Evolutionary conservation across 768 basidiomycete genomes (phyloP).

Genomic region (Austroboletus eburneus): DNA sequence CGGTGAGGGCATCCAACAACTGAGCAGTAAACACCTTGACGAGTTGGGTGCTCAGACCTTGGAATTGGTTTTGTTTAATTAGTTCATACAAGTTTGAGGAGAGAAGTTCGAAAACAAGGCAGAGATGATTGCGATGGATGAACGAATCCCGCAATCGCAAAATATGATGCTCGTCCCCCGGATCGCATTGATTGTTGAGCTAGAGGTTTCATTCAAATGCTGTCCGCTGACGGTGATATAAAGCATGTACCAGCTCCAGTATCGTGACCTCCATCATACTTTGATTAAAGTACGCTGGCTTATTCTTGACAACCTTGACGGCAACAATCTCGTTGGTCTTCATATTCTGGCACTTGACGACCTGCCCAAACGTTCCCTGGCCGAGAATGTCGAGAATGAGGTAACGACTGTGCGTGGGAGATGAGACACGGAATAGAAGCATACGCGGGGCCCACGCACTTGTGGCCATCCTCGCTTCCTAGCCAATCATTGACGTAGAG

Average conservation of each 20-base stretch:
- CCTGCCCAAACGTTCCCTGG: slow-evolving; percentile 98
- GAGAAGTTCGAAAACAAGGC: slow-evolving; percentile 95
- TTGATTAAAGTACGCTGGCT: slow-evolving; percentile 99
- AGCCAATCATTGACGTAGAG: slow-evolving; percentile 98
- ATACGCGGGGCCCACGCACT: slow-evolving; percentile 50
- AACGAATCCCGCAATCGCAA: slow-evolving; percentile 93
- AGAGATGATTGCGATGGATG: slow-evolving; percentile 93
- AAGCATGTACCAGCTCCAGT: slow-evolving; percentile 75
- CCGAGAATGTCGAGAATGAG: slow-evolving; percentile 97
- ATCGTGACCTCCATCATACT: slow-evolving; percentile 99
- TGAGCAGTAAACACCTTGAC: slow-evolving; percentile 99
- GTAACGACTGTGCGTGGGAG: slow-evolving; percentile 54
- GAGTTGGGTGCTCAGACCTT: slow-evolving; percentile 92
- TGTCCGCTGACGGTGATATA: neutral
- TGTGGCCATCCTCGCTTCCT: slow-evolving; percentile 91
- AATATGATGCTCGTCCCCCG: slow-evolving; percentile 94
- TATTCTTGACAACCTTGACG: slow-evolving; percentile 99
- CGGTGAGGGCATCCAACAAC: slow-evolving; percentile 84
- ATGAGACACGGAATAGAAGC: slow-evolving; percentile 5
- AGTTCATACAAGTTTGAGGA: slow-evolving; percentile 98
- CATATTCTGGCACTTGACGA: slow-evolving; percentile 99
- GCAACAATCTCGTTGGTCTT: slow-evolving; percentile 98
- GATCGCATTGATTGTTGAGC: slow-evolving; percentile 94
- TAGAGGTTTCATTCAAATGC: slow-evolving; percentile 28
- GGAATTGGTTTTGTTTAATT: slow-evolving; percentile 99